Conservation (phyloP, 257 asterid genomes). For the Thymus quinquecostatus region DNA sequence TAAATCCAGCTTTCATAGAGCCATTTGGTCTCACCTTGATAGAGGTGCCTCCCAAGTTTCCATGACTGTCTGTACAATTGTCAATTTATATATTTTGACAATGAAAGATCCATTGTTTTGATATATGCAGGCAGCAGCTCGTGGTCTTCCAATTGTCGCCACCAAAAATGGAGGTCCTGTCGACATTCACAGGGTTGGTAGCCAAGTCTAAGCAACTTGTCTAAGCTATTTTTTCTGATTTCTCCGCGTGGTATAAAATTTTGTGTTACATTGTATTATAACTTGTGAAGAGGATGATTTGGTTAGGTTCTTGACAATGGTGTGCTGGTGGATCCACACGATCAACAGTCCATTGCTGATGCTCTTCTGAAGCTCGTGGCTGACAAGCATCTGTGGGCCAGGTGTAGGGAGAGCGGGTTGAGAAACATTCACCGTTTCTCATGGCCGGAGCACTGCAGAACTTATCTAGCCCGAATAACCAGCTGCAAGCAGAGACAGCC, state of each 20-base stretch:
- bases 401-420: constrained; percentile 63
- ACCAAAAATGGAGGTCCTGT: constrained; percentile 89
- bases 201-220: neutral
- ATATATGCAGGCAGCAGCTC: constrained; percentile 72
- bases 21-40: constrained; percentile 88
- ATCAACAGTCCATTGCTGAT: constrained; percentile 66
- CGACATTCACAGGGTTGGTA: constrained; percentile 76
- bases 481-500: constrained; percentile 74
- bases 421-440: constrained; percentile 72
- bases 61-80: neutral
- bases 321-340: constrained; percentile 68
- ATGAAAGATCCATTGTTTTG: constrained; percentile 20
- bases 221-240: neutral
- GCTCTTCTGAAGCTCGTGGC: constrained; percentile 76
- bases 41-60: constrained; percentile 49
- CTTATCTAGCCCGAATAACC: constrained; percentile 65
- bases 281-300: constrained; percentile 13
- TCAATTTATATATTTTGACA: neutral
- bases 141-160: constrained; percentile 86
- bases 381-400: constrained; percentile 73
- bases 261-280: neutral
- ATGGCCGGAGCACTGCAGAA: constrained; percentile 82
- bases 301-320: constrained; percentile 73
- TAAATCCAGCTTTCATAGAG: constrained; percentile 85
- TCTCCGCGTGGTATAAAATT: neutral